Evolutionary conservation across 1,284 basidiomycete genomes (phyloP).

Genomic region (Trichosporon faecale): DNA sequence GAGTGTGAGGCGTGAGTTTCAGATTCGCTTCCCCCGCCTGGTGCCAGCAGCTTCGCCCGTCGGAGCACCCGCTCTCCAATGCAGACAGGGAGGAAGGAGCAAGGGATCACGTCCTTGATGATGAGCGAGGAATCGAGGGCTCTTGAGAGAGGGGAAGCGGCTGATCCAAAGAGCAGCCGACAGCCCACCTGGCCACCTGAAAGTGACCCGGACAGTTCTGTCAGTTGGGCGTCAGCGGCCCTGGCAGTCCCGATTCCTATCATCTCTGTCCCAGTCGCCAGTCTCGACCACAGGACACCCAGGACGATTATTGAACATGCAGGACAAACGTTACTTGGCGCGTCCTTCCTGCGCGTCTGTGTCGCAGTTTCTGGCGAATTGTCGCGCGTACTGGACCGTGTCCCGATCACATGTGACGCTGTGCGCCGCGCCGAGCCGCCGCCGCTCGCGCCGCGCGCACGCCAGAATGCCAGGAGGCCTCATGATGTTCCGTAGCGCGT

Average conservation of each 20-base stretch:
- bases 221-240: not conserved
- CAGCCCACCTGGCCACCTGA: no score
- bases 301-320: not conserved
- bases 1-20: not conserved
- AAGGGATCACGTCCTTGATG: not conserved
- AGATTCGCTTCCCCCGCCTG: not conserved
- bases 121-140: not conserved
- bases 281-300: not conserved
- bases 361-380: not conserved
- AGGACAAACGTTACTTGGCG: not conserved
- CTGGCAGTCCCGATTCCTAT: not conserved
- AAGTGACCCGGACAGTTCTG: not conserved
- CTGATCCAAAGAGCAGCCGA: not conserved
- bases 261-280: not conserved
- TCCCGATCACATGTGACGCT: not conserved
- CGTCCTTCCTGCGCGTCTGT: not conserved
- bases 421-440: not conserved
- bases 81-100: not conserved
- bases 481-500: not conserved
- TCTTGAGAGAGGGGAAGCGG: not conserved
- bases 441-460: not conserved
- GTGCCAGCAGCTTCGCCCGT: not conserved
- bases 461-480: not conserved
- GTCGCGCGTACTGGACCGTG: not conserved
- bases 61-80: not conserved